Base-by-base conservation (phyloP, 2,329 filamentous ascomycete genomes). In the Reticulascus tulasneorum region DNA sequence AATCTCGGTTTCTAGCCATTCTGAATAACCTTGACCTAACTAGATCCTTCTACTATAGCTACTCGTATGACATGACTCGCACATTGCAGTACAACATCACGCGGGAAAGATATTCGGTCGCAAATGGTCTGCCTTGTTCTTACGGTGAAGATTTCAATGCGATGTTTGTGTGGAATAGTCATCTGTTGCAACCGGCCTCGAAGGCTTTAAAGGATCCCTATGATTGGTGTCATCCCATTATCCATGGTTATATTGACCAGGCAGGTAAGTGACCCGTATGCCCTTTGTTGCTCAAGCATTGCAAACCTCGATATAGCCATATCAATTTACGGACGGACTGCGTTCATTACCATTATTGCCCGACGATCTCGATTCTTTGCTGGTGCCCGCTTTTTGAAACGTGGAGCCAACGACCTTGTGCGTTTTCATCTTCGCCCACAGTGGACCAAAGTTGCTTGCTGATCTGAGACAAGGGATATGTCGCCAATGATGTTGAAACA, bases 131-230 rank as follows among this genome's bases (percentile, higher is more conserved):
- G 10, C 66, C 76, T 3, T 73, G 77, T 19, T 70, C 75, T 7
- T 68, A 71, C 25, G 68, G 75, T 19, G 73, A 77, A 21, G 79
- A 89, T 48, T 84, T 84, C 56, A 94, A 96, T 52, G 79, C 84
- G 24, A 98, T 98, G 93, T 98, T 98, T 55, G 85, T 97, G 4
- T 98, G 93, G 93, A 98, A 98, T 51, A 79, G 86, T 48, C 86
- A 96, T 59, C 72, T 98, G 5, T 73, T 98, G 13, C 73, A 83
- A 41, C 90, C 93, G 1, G 88, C 84, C 1, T 69, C 76, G 10
- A 63, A 69, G 13, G 75, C 74, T 6, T 66, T 98, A 24, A 83
- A 84, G 45, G 85, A 90, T 50, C 82, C 87, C 0, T 95, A 87
- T 55, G 89, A 97, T 54, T 98, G 93, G 93, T 98, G 91, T 58